Percentiles rank a stretch among this genome's conserved stretches.
Conservation (phyloP, 768 basidiomycete species). For the Cantharellus anzutake region DNA sequence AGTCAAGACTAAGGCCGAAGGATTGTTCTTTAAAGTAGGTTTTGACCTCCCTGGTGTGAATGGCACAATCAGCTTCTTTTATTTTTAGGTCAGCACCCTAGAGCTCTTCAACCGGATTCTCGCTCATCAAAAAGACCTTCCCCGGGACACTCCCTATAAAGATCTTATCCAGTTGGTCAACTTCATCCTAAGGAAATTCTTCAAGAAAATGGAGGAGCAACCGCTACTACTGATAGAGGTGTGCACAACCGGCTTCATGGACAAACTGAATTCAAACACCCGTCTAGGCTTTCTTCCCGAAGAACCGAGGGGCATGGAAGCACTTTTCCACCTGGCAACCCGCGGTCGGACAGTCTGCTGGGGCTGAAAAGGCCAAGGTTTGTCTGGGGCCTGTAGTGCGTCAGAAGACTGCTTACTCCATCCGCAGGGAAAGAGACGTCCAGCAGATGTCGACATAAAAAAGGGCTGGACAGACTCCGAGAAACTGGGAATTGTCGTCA, state of each 20-base stretch:
- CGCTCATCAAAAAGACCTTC: constrained; percentile 59
- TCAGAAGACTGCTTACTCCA: neutral
- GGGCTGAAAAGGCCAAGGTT: too few relatives aligned
- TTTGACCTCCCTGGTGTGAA: neutral
- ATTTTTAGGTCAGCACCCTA: constrained; percentile 68
- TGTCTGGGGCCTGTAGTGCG: too few relatives aligned
- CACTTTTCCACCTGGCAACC: constrained; percentile 64
- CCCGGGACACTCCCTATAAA: constrained; percentile 57
- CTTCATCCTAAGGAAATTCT: constrained; percentile 80
- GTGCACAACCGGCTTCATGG: neutral
- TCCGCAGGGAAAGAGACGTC: constrained; percentile 11
- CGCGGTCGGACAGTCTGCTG: constrained; percentile 9
- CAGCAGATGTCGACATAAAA: constrained; percentile 61
- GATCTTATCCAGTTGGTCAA: constrained; percentile 74
- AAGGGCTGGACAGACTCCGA: constrained; percentile 81
- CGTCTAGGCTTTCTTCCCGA: constrained; percentile 67
- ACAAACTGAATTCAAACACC: neutral
- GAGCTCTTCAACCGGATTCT: constrained; percentile 76
- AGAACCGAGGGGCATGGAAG: constrained; percentile 76
- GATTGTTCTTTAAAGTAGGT: constrained; percentile 81
- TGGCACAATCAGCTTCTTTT: neutral
- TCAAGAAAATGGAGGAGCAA: constrained; percentile 74
- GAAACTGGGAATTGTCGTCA: constrained; percentile 73
- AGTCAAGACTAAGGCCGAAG: constrained; percentile 81
- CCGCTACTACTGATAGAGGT: constrained; percentile 83